phyloP scores from a whole-genome alignment of 768 basidiomycete genomes.

The Mycena filopes region DNA sequence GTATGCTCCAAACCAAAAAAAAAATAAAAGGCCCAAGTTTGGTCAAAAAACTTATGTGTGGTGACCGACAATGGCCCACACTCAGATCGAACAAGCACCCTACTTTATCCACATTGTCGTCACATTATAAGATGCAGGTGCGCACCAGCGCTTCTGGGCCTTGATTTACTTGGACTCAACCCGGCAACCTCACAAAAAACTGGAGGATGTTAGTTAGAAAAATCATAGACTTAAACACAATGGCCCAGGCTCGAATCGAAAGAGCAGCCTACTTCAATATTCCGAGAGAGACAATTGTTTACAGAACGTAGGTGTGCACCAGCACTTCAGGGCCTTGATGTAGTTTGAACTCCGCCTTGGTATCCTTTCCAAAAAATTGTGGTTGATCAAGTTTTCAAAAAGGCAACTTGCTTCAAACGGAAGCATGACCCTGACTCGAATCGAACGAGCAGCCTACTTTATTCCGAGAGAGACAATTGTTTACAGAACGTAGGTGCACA shows the following conservation, averaged over 20 bases:
- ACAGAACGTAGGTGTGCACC: background rate
- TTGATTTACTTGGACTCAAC: background rate
- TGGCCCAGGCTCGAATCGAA: conserved; percentile 14
- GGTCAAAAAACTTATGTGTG: no score
- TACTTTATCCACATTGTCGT: background rate
- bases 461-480: background rate
- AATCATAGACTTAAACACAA: background rate
- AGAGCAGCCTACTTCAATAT: background rate
- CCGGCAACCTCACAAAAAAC: background rate
- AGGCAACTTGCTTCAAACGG: no score
- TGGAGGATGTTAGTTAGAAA: no score
- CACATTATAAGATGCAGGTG: background rate
- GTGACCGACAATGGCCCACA: no score
- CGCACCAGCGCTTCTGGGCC: background rate
- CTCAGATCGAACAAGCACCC: background rate
- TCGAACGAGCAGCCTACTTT: background rate
- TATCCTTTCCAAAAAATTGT: no score
- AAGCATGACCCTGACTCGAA: background rate
- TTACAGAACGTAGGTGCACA: background rate
- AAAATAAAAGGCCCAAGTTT: no score
- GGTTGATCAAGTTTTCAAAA: no score
- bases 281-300: background rate
- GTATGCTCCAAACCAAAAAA: no score
- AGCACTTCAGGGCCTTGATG: background rate
- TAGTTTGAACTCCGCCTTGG: no score